Evolutionary conservation across 345 rosid genomes (phyloP).

Genomic region (Zanthoxylum bungeanum): DNA sequence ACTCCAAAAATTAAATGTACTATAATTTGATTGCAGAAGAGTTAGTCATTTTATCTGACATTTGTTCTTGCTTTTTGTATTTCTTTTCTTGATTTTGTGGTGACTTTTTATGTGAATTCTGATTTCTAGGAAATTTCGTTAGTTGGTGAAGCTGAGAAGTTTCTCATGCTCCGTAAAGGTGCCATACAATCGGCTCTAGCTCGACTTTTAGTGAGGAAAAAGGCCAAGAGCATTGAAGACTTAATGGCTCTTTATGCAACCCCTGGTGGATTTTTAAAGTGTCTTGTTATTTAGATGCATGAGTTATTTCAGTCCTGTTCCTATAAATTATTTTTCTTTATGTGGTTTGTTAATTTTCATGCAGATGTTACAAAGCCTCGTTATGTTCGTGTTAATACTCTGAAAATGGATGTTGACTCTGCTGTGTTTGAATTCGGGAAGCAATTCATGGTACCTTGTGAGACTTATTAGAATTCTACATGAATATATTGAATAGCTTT

Average conservation of each 20-base stretch:
- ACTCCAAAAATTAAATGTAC: background rate
- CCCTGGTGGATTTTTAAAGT: constrained; percentile 38
- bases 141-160: constrained; percentile 80
- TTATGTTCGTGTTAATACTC: constrained; percentile 81
- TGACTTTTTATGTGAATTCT: constrained; percentile 15
- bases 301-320: background rate
- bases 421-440: constrained; percentile 61
- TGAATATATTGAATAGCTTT: constrained; percentile 10
- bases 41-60: background rate
- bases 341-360: constrained; percentile 19
- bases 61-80: background rate
- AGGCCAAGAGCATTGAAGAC: constrained; percentile 49
- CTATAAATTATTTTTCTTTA: background rate
- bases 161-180: constrained; percentile 47
- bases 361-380: constrained; percentile 71
- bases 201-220: constrained; percentile 59
- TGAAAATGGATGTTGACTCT: constrained; percentile 66
- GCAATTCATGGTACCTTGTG: constrained; percentile 44
- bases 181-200: constrained; percentile 57
- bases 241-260: constrained; percentile 49
- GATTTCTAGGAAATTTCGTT: constrained; percentile 48
- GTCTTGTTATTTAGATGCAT: background rate
- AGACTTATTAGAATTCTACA: constrained; percentile 5
- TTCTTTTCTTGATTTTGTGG: constrained; percentile 3
- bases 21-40: background rate